phyloP scores from a whole-genome alignment of 257 asterid genomes.

The Ajuga chamaepitys region DNA sequence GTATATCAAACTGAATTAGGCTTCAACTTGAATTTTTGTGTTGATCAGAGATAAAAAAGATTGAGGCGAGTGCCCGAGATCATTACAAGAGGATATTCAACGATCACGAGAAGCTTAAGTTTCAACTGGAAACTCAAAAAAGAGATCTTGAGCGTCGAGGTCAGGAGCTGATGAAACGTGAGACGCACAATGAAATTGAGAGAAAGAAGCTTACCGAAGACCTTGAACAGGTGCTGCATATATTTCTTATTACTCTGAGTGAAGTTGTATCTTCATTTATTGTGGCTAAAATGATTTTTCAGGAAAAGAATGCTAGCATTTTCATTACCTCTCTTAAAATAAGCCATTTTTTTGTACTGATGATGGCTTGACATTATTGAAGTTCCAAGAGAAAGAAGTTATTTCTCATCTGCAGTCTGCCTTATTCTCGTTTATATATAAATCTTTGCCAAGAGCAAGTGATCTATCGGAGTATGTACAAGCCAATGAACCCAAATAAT shows the following conservation, averaged over 20 bases:
- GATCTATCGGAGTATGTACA: no score
- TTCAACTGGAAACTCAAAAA: constrained; percentile 53
- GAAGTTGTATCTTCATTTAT: not conserved
- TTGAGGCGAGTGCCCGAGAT: constrained; percentile 57
- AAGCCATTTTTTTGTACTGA: no score
- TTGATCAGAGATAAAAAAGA: constrained; percentile 55
- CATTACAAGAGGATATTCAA: constrained; percentile 61
- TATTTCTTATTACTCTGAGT: not conserved
- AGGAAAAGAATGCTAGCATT: not conserved
- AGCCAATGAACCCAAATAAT: no score
- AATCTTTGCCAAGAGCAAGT: no score
- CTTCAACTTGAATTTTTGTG: constrained; percentile 16
- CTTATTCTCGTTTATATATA: no score
- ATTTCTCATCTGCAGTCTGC: no score
- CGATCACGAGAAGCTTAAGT: constrained; percentile 62
- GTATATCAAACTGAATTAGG: not conserved
- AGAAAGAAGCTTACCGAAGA: constrained; percentile 56
- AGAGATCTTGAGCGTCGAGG: constrained; percentile 56
- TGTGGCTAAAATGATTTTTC: no score
- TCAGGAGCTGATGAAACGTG: constrained; percentile 59
- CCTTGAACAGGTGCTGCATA: constrained; percentile 53
- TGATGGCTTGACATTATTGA: no score
- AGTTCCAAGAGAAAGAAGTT: no score
- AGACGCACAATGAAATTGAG: constrained; percentile 35
- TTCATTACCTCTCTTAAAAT: no score